phyloP scores from a whole-genome alignment of 140 eudicot species.

The Artemisia princeps region DNA sequence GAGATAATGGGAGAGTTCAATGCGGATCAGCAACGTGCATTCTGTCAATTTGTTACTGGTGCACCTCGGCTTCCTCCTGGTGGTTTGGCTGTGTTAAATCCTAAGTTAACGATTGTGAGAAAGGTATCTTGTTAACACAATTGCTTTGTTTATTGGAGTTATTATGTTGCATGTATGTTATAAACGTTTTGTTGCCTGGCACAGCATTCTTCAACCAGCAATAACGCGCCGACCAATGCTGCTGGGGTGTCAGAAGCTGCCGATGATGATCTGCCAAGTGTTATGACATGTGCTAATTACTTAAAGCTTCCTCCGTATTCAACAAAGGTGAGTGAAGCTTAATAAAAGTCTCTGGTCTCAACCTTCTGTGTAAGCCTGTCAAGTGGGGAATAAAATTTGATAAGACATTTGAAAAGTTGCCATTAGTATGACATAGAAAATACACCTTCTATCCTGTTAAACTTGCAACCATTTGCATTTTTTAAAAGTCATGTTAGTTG shows the following conservation, averaged over 20 bases:
- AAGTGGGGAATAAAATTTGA: too few relatives aligned
- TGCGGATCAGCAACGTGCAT: constrained; percentile 75
- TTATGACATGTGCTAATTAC: constrained; percentile 98
- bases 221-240: constrained; percentile 49
- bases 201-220: constrained; percentile 74
- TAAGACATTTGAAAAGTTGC: too few relatives aligned
- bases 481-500: too few relatives aligned
- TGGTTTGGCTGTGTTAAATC: constrained; percentile 73
- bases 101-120: constrained; percentile 88
- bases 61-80: constrained; percentile 93
- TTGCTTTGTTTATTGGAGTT: not conserved
- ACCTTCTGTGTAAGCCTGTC: too few relatives aligned
- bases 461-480: too few relatives aligned
- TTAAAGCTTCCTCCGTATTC: constrained; percentile 97
- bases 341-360: too few relatives aligned
- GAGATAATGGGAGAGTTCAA: constrained; percentile 93
- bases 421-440: too few relatives aligned
- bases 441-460: too few relatives aligned
- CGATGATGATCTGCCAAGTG: constrained; percentile 94
- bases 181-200: constrained; percentile 14
- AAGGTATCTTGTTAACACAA: constrained; percentile 44
- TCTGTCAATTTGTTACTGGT: constrained; percentile 87
- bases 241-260: constrained; percentile 65
- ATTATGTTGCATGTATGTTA: not conserved
- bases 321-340: constrained; percentile 50